Base-by-base conservation (phyloP, 768 basidiomycete genomes). In the Mrakia hoshinonis region DNA sequence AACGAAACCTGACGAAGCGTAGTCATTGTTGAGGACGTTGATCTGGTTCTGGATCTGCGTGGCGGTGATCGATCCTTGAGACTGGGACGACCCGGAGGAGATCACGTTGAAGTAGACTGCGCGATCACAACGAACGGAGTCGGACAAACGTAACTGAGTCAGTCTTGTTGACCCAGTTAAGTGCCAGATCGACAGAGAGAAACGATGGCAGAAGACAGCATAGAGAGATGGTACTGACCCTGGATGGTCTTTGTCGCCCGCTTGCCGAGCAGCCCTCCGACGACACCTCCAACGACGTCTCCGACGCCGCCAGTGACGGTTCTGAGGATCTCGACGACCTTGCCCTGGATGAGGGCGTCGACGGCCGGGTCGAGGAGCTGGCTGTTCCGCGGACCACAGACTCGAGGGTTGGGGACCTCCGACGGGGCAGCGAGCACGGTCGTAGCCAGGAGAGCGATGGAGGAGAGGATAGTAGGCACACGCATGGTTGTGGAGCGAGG, bases 1-100 rank as follows among this genome's bases (percentile, higher is more conserved):
- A 60, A 78, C 77, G 68, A 83, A 78, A 22, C 82, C 81, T 24
- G 79, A 72, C 34, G 65, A 51, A 7, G 78, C 72, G 74, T 83
- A 85, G 52, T 80, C 83, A 7, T 70, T 36, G 74, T 84, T 84
- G 69, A 84, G 71, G n/a, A 79, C 81, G 18, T 69, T 71, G 74
- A 85, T 84, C 77, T 83, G 80, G 51, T 80, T 79, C 22, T 65
- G 36, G 62, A 85, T 78, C 72, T 79, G 78, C 48, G 75, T 78
- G 24, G 61, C 54, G 60, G 66, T 67, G 62, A 64, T 29, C 7
- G 38, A 26, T 46, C 62, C 62, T 1, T 39, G 36, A n/a, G 62
- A 20, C 36, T 43, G 62, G 39, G 62, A 4, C 18, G 62, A n/a
- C 20, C 20, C 22, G 36, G 34, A 61, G 36, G 34, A 43, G 18